Conservation (phyloP, 106 monocot genomes). For the Phalaenopsis aphrodite region DNA sequence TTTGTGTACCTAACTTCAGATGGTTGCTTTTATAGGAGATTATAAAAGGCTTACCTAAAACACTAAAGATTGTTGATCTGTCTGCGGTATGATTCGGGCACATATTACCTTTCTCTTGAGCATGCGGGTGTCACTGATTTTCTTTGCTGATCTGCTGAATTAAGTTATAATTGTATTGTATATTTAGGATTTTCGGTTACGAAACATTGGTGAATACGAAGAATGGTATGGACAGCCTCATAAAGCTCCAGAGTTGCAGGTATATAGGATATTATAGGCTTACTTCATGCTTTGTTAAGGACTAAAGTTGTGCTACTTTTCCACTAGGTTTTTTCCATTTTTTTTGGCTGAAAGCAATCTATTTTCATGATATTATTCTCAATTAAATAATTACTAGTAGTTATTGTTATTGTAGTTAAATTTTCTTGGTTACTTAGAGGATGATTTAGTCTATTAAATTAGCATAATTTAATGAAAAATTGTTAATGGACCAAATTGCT, state of each 20-base stretch:
- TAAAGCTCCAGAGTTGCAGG: slow-evolving; percentile 90
- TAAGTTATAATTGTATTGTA: not conserved
- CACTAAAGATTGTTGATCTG: slow-evolving; percentile 89
- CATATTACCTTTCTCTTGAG: slow-evolving; percentile 7
- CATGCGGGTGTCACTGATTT: slow-evolving; percentile 6
- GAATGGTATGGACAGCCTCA: slow-evolving; percentile 96
- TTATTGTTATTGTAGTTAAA: not conserved
- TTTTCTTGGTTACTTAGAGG: not conserved
- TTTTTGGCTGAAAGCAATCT: not conserved
- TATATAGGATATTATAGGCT: slow-evolving; percentile 6
- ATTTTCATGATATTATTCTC: not conserved
- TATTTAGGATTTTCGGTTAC: slow-evolving; percentile 86
- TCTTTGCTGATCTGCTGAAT: not conserved
- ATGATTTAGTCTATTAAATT: not conserved
- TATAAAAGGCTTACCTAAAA: slow-evolving; percentile 66
- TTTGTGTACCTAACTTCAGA: not conserved
- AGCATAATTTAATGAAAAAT: not conserved
- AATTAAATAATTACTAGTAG: not conserved
- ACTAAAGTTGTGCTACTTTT: not conserved
- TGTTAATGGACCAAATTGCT: no score
- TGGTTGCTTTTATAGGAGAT: slow-evolving; percentile 61
- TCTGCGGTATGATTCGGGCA: slow-evolving; percentile 69
- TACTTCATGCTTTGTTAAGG: not conserved
- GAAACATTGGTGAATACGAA: slow-evolving; percentile 66
- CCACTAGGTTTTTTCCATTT: not conserved